These are phyloP conservation scores for Carex parvula DNA, from an alignment of 176 grass and related monocot genomes.

Conservation along the genomic window DNA sequence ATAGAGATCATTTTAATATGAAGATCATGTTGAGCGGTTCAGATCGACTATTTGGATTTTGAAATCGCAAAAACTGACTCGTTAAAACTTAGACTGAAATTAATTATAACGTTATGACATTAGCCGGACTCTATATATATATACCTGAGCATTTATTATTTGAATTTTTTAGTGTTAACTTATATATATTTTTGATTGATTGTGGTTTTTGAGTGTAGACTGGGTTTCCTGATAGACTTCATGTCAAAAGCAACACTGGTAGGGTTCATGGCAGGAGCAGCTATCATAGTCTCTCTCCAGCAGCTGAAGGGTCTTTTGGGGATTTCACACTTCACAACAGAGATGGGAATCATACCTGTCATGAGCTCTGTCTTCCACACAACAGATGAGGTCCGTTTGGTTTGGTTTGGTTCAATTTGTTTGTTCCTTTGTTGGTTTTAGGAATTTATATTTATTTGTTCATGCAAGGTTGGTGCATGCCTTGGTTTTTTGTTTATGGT, in stretches of 20 bases:
- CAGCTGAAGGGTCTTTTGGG: constrained; percentile 85
- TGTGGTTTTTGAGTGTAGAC: constrained; percentile 15
- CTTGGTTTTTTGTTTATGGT: neutral
- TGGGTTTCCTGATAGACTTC: constrained; percentile 91
- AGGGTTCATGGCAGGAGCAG: constrained; percentile 96
- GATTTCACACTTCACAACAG: constrained; percentile 83
- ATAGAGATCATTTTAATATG: too few species aligned
- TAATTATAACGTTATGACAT: too few species aligned
- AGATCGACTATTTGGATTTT: too few species aligned
- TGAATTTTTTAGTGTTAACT: neutral
- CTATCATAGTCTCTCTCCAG: constrained; percentile 88
- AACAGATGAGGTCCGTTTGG: constrained; percentile 44
- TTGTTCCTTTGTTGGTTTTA: neutral
- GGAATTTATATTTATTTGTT: too few species aligned
- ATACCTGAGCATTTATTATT: neutral
- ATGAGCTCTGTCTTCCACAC: constrained; percentile 79
- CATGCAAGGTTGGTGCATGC: neutral
- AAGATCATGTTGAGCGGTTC: too few species aligned
- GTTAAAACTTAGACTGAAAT: too few species aligned
- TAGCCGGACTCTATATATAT: too few species aligned
- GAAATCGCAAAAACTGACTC: too few species aligned
- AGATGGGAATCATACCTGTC: constrained; percentile 84
- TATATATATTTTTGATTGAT: neutral
- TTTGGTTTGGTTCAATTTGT: neutral
- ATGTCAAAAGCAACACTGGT: constrained; percentile 91